Base-by-base conservation (phyloP, 805 yeast species). In the Candida verbasci region DNA sequence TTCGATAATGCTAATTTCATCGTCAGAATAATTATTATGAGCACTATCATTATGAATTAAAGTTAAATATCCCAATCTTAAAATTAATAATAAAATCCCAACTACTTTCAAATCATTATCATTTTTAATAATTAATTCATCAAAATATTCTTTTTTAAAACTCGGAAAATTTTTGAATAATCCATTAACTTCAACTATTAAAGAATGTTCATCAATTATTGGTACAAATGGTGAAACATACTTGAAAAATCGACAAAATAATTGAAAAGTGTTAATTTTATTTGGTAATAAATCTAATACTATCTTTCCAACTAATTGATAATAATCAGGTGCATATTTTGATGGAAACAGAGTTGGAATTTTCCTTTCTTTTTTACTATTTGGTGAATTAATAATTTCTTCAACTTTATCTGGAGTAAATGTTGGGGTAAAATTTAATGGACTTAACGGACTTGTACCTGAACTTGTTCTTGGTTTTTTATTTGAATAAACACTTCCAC, bases 181-280 rank as follows among this genome's bases (percentile, higher is more conserved):
- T 21, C 42, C 34, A 25, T 41, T 41, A 16, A 64, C 34, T 28
- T 63, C 70, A 18, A 37, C 31, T 17, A 49, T 24, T n/a, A 60
- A 44, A 9, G 52, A 37, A 6, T 45, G 34, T 39, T 65, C 67
- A 34, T 61, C 60, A 3, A 66, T 31, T 10, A 66, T 45, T 2
- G 70, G 65, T 15, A 63, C 49, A 34, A 67, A 60, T 8, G 70
- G 70, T 33, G 52, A 49, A n/a, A 64, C 70, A 48, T 58, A 64
- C 36, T 55, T 58, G 48, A 63, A 65, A 38, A 52, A 67, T 21
- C 63, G 52, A 31, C 50, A 44, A 30, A 60, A 51, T 9, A 65
- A 50, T 35, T 53, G 45, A 14, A 52, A 44, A 21, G 52, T 31
- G 24, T 48, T 58, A 10, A 45, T 35, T 17, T 50, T 53, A 24